Conservation (phyloP, 495 filamentous ascomycete genomes). For the Penicillium atrosanguineum region DNA sequence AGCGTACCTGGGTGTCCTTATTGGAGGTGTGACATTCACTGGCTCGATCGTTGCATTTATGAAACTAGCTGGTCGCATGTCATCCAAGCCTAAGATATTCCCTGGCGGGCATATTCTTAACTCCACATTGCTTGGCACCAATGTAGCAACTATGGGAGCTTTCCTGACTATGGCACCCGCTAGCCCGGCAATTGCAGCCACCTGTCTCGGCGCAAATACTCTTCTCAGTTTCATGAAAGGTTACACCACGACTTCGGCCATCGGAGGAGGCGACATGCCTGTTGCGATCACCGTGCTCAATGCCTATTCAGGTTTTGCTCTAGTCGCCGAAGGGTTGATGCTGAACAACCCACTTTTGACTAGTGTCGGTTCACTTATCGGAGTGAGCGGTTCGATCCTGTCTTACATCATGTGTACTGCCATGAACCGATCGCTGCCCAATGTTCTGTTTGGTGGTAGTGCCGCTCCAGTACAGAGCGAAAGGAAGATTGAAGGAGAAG, state of each 20-base stretch:
- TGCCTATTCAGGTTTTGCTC: slow-evolving; percentile 79
- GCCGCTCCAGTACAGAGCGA: slow-evolving; percentile 56
- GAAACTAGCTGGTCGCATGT: slow-evolving; percentile 75
- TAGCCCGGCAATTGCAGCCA: slow-evolving; percentile 68
- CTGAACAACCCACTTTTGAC: slow-evolving; percentile 78
- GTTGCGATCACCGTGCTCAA: slow-evolving; percentile 85
- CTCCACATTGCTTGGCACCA: slow-evolving; percentile 63
- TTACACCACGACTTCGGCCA: slow-evolving; percentile 76
- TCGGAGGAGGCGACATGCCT: slow-evolving; percentile 85
- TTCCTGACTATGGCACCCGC: slow-evolving; percentile 76
- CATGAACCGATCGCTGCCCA: slow-evolving; percentile 78
- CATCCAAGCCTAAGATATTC: slow-evolving; percentile 64
- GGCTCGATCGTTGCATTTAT: slow-evolving; percentile 79
- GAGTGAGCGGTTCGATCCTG: slow-evolving; percentile 77
- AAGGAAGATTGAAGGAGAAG: slow-evolving; percentile 69
- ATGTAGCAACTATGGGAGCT: slow-evolving; percentile 73
- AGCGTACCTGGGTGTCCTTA: slow-evolving; percentile 75
- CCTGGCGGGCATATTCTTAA: slow-evolving; percentile 71
- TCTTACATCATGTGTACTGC: slow-evolving; percentile 80
- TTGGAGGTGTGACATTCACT: slow-evolving; percentile 80
- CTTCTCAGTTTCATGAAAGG: slow-evolving; percentile 76
- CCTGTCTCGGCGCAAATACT: slow-evolving; percentile 69
- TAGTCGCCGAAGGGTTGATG: slow-evolving; percentile 84
- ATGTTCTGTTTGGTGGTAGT: slow-evolving; percentile 80
- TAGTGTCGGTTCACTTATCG: slow-evolving; percentile 75